phyloP scores from a whole-genome alignment of 1,139 yeast genomes.

The Pneumocystis carinii region DNA sequence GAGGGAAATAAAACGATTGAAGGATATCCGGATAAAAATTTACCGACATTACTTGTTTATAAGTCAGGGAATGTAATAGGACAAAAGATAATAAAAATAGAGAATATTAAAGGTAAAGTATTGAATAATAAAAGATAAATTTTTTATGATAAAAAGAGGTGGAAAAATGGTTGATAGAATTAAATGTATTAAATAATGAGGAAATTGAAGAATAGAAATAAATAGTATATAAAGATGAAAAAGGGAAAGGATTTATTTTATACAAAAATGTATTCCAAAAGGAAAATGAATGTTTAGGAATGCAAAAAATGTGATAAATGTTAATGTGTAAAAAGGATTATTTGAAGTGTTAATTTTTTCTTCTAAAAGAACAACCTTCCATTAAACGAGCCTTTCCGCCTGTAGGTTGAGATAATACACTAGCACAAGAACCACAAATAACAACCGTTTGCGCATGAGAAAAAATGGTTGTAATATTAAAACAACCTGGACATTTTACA shows the following conservation, averaged over 20 bases:
- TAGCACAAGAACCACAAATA: conserved; percentile 96
- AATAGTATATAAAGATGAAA: background rate
- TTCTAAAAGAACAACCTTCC: conserved; percentile 98
- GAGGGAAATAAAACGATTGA: conserved; percentile 82
- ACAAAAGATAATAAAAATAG: background rate
- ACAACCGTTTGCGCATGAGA: conserved; percentile 99
- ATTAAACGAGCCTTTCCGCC: conserved; percentile 99
- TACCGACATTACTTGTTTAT: conserved; percentile 81
- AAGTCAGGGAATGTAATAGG: conserved; percentile 27
- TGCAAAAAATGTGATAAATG: background rate
- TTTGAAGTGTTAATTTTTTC: conserved; percentile 38
- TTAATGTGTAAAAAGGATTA: conserved; percentile 8
- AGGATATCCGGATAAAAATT: conserved; percentile 72
- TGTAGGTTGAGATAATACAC: conserved; percentile 96
- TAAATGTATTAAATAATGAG: background rate
- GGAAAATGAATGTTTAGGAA: background rate
- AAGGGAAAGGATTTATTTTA: background rate
- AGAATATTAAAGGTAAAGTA: background rate
- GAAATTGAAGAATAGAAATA: background rate
- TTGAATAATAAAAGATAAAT: background rate
- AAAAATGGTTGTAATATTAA: conserved; percentile 97
- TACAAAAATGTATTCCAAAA: too few relatives aligned
- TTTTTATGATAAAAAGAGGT: background rate
- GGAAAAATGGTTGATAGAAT: background rate
- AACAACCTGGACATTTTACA: conserved; percentile 64